Conservation (phyloP, 2,329 filamentous ascomycete genomes). For the Ophiostoma quercus region DNA sequence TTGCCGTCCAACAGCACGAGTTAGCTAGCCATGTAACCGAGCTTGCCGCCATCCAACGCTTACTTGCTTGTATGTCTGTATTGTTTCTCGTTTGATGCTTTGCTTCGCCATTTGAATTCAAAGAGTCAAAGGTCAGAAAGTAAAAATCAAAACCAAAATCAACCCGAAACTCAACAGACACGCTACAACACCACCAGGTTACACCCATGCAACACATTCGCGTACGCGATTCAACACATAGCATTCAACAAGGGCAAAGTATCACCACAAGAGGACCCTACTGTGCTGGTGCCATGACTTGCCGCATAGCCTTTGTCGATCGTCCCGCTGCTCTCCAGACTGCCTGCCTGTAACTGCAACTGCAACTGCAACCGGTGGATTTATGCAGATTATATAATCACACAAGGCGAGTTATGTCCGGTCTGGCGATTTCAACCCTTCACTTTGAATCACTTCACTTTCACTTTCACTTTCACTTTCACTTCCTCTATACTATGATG, state of each 20-base stretch:
- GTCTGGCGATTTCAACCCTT: neutral
- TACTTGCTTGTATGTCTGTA: neutral
- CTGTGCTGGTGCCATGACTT: neutral
- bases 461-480: neutral
- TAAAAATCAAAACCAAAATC: no score
- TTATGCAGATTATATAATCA: neutral
- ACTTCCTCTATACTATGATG: neutral
- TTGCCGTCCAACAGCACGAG: neutral
- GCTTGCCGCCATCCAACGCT: neutral
- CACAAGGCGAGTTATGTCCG: neutral
- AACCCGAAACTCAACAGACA: neutral
- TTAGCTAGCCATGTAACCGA: neutral
- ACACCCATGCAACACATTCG: neutral
- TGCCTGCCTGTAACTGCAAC: slow-evolving; percentile 1
- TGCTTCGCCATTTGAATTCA: no score
- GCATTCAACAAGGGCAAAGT: neutral
- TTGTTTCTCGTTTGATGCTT: neutral
- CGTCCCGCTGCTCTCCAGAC: slow-evolving; percentile 2
- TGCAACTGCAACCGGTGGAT: neutral
- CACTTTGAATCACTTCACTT: neutral
- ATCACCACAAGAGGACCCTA: neutral
- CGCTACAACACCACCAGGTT: neutral
- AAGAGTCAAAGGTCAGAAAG: no score
- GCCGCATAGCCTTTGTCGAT: slow-evolving; percentile 11
- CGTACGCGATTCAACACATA: neutral